Evolutionary conservation across 2,329 filamentous ascomycete species (phyloP), one percentile per base, ranked within the genome.

Genomic region (Botryosphaeria agaves): DNA sequence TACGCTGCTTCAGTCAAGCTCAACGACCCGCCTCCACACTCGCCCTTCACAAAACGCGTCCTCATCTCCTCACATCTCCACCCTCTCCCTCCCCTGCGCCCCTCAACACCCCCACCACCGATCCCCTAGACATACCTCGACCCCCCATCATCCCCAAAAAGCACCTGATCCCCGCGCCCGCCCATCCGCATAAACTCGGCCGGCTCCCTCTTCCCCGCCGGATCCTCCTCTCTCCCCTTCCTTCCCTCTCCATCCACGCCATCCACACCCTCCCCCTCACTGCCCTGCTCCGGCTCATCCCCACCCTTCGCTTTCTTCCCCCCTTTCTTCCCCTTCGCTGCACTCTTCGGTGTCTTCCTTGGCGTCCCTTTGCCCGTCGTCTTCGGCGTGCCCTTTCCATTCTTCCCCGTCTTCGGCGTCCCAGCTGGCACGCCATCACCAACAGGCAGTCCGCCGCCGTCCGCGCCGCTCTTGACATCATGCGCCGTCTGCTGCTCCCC

Each of bases 111-210:
- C n/a, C n/a, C n/a, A n/a, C n/a, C n/a, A n/a, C n/a, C n/a, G n/a
- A n/a, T n/a, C n/a, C n/a, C 25, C 15, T 8, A 40, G 7, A 41
- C 35, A 36, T 59, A 61, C 8, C 48, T 46, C 30, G 52, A 61
- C 2, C 45, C 49, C 21, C 48, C 48, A 19, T 81, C 76, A 29
- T 81, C 61, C 7, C 67, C 70, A 48, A 75, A 94, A 9, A 94
- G 62, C 26, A 67, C 61, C 51, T 83, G 72, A 45, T 95, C 87
- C 4, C 84, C 87, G 44, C 79, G 81, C 11, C 83, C 83, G 23
- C 87, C 87, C 61, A 91, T 67, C 37, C 76, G 69, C 51, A 83
- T 76, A 42, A 94, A 95, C 43, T 89, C 83, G 4, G 67, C 61
- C 0, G 81, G 66, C 18, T 71, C 66, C 33, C 82, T 65, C 36